A percentile compares a stretch with the other conserved stretches of the same genome.
Conservation (phyloP, 2,329 filamentous ascomycete species). For the Aspergillus sp. region DNA sequence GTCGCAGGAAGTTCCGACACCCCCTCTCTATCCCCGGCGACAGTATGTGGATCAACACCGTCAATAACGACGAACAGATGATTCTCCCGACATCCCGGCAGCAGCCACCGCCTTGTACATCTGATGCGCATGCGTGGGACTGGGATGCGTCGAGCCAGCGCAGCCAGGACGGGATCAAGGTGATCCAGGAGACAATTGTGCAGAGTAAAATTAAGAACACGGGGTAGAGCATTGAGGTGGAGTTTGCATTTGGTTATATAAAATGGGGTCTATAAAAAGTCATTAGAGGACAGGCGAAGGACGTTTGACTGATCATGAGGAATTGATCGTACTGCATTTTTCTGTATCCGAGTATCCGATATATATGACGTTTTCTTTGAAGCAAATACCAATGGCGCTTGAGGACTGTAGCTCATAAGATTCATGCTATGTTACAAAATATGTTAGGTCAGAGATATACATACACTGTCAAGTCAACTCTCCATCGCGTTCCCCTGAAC, state of each 20-base stretch:
- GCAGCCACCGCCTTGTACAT: slow-evolving; percentile 17
- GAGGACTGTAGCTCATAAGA: neutral
- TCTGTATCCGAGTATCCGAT: neutral
- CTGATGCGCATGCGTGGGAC: slow-evolving; percentile 9
- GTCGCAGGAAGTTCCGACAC: slow-evolving; percentile 22
- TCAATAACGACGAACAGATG: slow-evolving; percentile 24
- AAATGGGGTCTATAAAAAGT: too few species aligned
- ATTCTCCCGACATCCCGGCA: slow-evolving; percentile 17
- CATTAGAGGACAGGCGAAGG: too few species aligned
- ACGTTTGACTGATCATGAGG: neutral
- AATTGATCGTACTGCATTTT: neutral
- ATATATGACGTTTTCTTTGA: too few species aligned
- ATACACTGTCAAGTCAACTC: neutral
- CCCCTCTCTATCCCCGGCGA: slow-evolving; percentile 24
- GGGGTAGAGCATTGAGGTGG: neutral
- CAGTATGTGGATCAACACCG: slow-evolving; percentile 21
- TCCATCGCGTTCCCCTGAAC: too few species aligned
- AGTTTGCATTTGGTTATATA: too few species aligned
- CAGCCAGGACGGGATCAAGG: slow-evolving; percentile 21
- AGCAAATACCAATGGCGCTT: neutral
- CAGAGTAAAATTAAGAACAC: slow-evolving; percentile 13
- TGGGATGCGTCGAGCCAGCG: slow-evolving; percentile 14
- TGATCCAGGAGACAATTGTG: slow-evolving; percentile 25
- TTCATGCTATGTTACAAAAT: neutral
- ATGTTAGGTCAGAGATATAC: neutral